Evolutionary conservation across 306 rosid genomes (phyloP).

Genomic region (Pueraria montana): DNA sequence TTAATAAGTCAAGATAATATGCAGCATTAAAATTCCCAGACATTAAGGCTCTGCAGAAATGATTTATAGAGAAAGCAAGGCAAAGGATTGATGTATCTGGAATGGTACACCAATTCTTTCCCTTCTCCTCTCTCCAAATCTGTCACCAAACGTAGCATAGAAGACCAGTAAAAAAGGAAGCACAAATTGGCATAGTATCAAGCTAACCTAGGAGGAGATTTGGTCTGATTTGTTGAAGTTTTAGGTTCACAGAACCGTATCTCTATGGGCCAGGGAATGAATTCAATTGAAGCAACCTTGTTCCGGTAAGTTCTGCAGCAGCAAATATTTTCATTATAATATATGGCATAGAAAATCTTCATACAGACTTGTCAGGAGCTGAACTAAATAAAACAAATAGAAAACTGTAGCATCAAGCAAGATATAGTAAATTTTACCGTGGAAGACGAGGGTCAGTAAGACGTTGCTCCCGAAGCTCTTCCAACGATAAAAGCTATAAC

Average conservation of each 20-base stretch:
- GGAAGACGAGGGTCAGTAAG: slow-evolving; percentile 89
- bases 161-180: slow-evolving; percentile 22
- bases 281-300: slow-evolving; percentile 78
- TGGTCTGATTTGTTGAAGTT: slow-evolving; percentile 78
- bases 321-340: slow-evolving; percentile 34
- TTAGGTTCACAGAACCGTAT: slow-evolving; percentile 93
- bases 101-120: slow-evolving; percentile 38
- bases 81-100: slow-evolving; percentile 20
- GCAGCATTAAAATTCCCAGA: slow-evolving; percentile 1
- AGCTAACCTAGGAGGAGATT: slow-evolving; percentile 87
- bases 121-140: slow-evolving; percentile 39
- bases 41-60: neutral
- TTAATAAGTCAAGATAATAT: slow-evolving; percentile 28
- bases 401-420: slow-evolving; percentile 8
- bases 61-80: slow-evolving; percentile 17
- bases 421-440: slow-evolving; percentile 59
- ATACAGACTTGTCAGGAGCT: slow-evolving; percentile 18
- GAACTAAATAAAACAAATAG: slow-evolving; percentile 20
- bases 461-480: slow-evolving; percentile 84
- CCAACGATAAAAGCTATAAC: slow-evolving; percentile 84
- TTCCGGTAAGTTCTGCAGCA: slow-evolving; percentile 86
- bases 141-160: slow-evolving; percentile 21
- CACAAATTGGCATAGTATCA: slow-evolving; percentile 44
- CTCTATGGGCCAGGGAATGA: slow-evolving; percentile 96
- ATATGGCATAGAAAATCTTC: slow-evolving; percentile 19